phyloP scores from a whole-genome alignment of 2,329 filamentous ascomycete species.

The Fonsecaea monophora region DNA sequence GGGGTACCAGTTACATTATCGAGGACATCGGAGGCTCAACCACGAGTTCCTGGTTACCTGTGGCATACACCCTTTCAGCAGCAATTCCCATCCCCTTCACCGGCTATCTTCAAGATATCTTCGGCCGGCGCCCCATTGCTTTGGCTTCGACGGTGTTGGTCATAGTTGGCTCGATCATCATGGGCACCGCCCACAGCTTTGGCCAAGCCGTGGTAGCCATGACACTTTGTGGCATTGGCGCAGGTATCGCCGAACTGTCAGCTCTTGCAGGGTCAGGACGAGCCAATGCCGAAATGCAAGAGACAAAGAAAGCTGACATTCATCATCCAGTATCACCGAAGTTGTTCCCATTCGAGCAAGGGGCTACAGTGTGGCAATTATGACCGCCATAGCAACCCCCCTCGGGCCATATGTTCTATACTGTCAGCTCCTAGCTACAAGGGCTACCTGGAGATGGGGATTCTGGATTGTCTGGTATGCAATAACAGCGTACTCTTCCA shows the following conservation, averaged over 20 bases:
- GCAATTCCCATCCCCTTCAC: conserved; percentile 22
- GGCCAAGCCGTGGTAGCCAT: conserved; percentile 24
- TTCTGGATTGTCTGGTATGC: conserved; percentile 18
- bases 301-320: neutral
- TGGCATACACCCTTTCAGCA: conserved; percentile 22
- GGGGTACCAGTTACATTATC: conserved; percentile 21
- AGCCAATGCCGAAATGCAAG: no score
- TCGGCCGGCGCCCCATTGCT: conserved; percentile 25
- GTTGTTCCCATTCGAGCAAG: conserved; percentile 26
- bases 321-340: conserved; percentile 18
- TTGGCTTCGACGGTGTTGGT: conserved; percentile 10
- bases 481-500: no score
- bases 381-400: neutral
- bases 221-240: conserved; percentile 23
- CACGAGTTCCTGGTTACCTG: conserved; percentile 21
- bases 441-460: conserved; percentile 45
- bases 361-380: conserved; percentile 14
- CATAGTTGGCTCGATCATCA: conserved; percentile 19
- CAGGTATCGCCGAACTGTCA: conserved; percentile 26
- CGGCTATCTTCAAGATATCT: conserved; percentile 32
- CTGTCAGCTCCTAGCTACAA: conserved; percentile 60
- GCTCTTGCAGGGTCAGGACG: conserved; percentile 27
- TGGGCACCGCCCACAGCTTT: conserved; percentile 25
- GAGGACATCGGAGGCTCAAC: neutral
- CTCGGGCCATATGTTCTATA: conserved; percentile 51